These are phyloP conservation scores for Brachypodium distachyon DNA, from an alignment of 202 grass and related monocot genomes.

Conservation along the genomic window DNA sequence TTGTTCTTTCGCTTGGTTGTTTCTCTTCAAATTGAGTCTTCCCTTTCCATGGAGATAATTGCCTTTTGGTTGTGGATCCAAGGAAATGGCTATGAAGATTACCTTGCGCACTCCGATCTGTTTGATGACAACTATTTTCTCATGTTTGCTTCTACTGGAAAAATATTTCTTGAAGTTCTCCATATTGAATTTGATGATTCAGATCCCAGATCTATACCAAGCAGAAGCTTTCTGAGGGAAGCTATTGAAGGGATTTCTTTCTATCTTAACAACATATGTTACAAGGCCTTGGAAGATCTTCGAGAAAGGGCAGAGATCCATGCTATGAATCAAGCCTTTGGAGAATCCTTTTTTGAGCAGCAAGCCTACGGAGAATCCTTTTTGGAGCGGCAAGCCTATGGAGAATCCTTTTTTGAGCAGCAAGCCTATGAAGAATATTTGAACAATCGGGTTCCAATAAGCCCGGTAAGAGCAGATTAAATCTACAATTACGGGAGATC, in stretches of 20 bases:
- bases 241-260: conserved; percentile 19
- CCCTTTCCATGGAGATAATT: conserved; percentile 44
- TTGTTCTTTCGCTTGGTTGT: conserved; percentile 35
- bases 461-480: conserved; percentile 18
- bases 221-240: conserved; percentile 7
- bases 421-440: neutral
- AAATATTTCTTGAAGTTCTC: conserved; percentile 29
- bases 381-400: too few species aligned
- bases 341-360: neutral
- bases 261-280: conserved; percentile 41
- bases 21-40: conserved; percentile 16
- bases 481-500: neutral
- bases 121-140: conserved; percentile 2
- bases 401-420: neutral
- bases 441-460: neutral
- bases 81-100: conserved; percentile 23
- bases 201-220: neutral
- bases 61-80: conserved; percentile 50
- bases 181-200: neutral
- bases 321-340: neutral
- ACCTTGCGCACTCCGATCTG: conserved; percentile 4
- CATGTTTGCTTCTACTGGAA: neutral
- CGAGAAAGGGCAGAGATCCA: neutral
- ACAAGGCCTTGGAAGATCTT: conserved; percentile 19
- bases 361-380: neutral